phyloP scores from a whole-genome alignment of 2,329 filamentous ascomycete genomes.

The Stromatinia cepivora region DNA sequence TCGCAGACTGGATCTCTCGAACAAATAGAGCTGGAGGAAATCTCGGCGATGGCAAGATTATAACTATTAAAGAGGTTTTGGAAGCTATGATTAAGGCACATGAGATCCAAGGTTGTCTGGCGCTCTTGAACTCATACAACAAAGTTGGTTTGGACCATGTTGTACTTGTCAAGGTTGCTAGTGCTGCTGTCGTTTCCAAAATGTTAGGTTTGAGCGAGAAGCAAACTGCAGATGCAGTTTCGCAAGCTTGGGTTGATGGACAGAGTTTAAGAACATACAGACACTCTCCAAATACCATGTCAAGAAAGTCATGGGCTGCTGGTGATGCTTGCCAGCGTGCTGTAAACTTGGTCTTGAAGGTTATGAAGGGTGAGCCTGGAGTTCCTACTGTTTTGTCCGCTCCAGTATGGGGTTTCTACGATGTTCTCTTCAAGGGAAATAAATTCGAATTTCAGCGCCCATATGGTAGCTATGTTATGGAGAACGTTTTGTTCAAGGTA shows the following conservation, averaged over 20 bases:
- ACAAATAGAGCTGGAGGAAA: constrained; percentile 77
- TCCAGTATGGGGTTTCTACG: constrained; percentile 97
- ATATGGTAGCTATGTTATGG: constrained; percentile 99
- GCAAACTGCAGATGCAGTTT: constrained; percentile 93
- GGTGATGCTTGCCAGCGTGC: constrained; percentile 96
- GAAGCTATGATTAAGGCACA: constrained; percentile 99
- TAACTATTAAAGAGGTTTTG: constrained; percentile 86
- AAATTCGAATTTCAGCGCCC: constrained; percentile 94
- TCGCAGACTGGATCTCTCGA: constrained; percentile 95
- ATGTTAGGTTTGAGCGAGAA: constrained; percentile 87
- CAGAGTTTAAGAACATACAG: constrained; percentile 96
- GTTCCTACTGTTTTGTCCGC: constrained; percentile 91
- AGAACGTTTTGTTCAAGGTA: constrained; percentile 99
- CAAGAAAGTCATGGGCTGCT: constrained; percentile 97
- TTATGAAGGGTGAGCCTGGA: constrained; percentile 86
- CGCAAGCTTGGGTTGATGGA: constrained; percentile 96
- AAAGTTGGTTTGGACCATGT: constrained; percentile 98
- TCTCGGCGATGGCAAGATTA: constrained; percentile 81
- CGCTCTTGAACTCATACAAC: constrained; percentile 97
- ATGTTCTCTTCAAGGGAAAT: constrained; percentile 94
- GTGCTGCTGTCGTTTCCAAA: constrained; percentile 89
- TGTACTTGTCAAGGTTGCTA: constrained; percentile 95
- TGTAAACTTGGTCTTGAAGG: constrained; percentile 87
- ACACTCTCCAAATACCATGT: constrained; percentile 99
- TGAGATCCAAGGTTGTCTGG: constrained; percentile 96